These are phyloP conservation scores for Cubamyces lactineus DNA, from an alignment of 768 basidiomycete species.

Conservation along the genomic window DNA sequence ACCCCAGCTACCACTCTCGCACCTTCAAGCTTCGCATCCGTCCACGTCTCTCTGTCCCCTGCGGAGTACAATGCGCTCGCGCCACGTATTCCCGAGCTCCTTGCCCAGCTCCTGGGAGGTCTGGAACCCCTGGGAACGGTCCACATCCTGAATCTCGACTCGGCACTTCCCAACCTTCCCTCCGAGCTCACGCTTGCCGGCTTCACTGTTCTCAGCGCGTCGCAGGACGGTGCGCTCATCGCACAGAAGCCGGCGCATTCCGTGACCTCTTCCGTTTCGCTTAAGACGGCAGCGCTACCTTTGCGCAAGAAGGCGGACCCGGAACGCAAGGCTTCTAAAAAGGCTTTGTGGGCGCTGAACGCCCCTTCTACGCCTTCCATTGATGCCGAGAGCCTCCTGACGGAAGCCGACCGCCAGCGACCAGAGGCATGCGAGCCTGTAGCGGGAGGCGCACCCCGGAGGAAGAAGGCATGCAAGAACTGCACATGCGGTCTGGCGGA, in stretches of 20 bases:
- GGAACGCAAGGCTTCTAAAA: slow-evolving; percentile 73
- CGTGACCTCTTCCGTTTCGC: slow-evolving; percentile 43
- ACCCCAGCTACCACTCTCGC: slow-evolving; percentile 58
- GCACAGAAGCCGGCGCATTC: slow-evolving; percentile 71
- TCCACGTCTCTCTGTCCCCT: slow-evolving; percentile 67
- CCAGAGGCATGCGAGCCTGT: slow-evolving; percentile 80
- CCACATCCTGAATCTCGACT: slow-evolving; percentile 59
- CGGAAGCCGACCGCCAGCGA: slow-evolving; percentile 77
- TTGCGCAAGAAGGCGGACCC: slow-evolving; percentile 56
- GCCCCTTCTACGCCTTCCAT: slow-evolving; percentile 73
- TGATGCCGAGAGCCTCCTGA: slow-evolving; percentile 83
- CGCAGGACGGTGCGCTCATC: slow-evolving; percentile 49
- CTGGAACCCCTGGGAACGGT: slow-evolving; percentile 72
- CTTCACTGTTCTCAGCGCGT: slow-evolving; percentile 57
- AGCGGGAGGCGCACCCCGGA: slow-evolving; percentile 51
- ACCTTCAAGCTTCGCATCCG: slow-evolving; percentile 59
- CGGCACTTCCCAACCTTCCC: slow-evolving; percentile 47
- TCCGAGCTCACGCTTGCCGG: slow-evolving; percentile 68
- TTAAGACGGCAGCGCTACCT: slow-evolving; percentile 49
- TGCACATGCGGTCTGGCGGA: slow-evolving; percentile 97
- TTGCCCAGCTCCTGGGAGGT: slow-evolving; percentile 61
- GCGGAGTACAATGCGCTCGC: slow-evolving; percentile 63
- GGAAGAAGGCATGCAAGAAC: slow-evolving; percentile 93
- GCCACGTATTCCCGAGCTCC: slow-evolving; percentile 55
- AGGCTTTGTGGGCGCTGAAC: slow-evolving; percentile 85